phyloP scores from a whole-genome alignment of 345 rosid species.

The Anacardium occidentale region DNA sequence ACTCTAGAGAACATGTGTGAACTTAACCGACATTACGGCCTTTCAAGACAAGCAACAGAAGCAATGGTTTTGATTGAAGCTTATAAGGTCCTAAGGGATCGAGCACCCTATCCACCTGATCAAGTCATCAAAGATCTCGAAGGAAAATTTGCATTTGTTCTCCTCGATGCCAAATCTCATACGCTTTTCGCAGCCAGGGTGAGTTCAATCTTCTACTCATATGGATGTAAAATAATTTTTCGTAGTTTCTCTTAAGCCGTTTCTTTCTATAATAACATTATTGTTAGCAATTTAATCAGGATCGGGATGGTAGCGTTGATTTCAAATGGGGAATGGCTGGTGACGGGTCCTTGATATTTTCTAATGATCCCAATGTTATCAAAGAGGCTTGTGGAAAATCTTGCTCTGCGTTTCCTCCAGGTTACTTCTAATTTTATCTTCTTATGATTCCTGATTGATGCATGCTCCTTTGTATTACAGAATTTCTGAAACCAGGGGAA shows the following conservation, averaged over 20 bases:
- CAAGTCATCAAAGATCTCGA: constrained; percentile 71
- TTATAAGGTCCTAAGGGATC: constrained; percentile 55
- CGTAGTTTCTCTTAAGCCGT: no score
- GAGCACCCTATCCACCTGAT: constrained; percentile 84
- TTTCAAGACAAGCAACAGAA: constrained; percentile 48
- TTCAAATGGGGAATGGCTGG: constrained; percentile 52
- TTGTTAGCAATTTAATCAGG: constrained; percentile 20
- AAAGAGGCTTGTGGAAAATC: constrained; percentile 62
- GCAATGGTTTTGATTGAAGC: constrained; percentile 68
- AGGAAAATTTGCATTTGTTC: constrained; percentile 63
- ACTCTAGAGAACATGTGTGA: constrained; percentile 52
- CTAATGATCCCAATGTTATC: constrained; percentile 46
- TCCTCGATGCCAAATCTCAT: constrained; percentile 46
- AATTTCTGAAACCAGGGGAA: not conserved
- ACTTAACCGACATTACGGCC: constrained; percentile 59
- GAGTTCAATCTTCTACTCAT: not conserved
- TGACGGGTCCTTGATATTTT: constrained; percentile 47
- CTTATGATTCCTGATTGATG: not conserved
- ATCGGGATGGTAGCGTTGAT: constrained; percentile 40
- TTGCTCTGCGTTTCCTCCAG: constrained; percentile 53
- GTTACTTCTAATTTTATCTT: constrained; percentile 17
- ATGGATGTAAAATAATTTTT: not conserved
- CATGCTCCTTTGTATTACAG: not conserved
- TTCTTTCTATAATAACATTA: not conserved
- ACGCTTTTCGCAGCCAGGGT: constrained; percentile 63